Conservation (phyloP, 164 flowering plant genomes). For the Cinnamomum micranthum region DNA sequence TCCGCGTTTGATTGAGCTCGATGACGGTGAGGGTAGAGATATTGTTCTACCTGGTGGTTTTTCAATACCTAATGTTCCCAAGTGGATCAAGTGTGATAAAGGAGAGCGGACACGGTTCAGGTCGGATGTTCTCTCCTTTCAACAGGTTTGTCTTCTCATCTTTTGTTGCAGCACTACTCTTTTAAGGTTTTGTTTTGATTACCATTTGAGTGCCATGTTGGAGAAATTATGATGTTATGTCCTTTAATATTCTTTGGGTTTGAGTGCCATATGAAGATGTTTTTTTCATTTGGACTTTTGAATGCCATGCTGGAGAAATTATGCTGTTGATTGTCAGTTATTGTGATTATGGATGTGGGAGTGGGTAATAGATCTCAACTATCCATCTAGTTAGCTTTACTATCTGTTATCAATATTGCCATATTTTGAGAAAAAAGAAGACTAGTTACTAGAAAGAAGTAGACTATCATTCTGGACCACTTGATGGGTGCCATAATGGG, state of each 20-base stretch:
- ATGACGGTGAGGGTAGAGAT: slow-evolving; percentile 49
- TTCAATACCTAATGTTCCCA: slow-evolving; percentile 53
- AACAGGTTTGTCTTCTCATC: slow-evolving; percentile 48
- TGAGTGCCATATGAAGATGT: too few species aligned
- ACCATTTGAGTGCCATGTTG: background rate
- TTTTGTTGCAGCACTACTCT: background rate
- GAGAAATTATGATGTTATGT: background rate
- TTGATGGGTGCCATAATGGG: too few species aligned
- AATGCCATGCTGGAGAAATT: background rate
- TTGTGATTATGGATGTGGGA: background rate
- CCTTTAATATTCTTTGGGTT: too few species aligned
- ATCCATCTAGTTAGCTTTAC: too few species aligned
- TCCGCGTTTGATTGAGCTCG: slow-evolving; percentile 68
- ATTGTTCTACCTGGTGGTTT: slow-evolving; percentile 79
- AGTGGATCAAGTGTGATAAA: slow-evolving; percentile 86
- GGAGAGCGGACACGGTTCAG: slow-evolving; percentile 87
- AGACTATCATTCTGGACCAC: too few species aligned
- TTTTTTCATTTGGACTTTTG: background rate
- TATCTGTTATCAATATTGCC: too few species aligned
- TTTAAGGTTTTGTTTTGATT: background rate
- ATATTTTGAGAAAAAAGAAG: too few species aligned
- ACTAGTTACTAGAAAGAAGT: too few species aligned
- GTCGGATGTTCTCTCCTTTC: slow-evolving; percentile 85
- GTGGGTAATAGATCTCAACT: too few species aligned
- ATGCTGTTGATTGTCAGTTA: background rate